These are phyloP conservation scores for Sicyos baderoa DNA, from an alignment of 306 rosid genomes.

Conservation along the genomic window DNA sequence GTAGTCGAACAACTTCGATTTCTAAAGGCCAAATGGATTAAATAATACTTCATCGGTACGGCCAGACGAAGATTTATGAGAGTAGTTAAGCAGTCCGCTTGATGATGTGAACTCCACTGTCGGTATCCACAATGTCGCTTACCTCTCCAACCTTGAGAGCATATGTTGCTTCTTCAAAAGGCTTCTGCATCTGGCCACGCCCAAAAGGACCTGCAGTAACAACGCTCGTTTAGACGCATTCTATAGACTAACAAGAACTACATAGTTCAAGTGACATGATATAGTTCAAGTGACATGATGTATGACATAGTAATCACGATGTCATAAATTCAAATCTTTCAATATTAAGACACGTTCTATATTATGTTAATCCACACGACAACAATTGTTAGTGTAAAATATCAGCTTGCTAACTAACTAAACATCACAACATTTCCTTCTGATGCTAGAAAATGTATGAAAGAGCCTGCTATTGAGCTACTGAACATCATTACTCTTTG, in stretches of 20 bases:
- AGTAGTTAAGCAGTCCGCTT: constrained; percentile 58
- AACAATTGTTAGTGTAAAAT: background rate
- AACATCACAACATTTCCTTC: background rate
- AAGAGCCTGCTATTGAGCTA: background rate
- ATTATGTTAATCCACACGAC: background rate
- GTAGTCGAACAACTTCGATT: background rate
- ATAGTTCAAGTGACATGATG: too few relatives aligned
- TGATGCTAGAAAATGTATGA: background rate
- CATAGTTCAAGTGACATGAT: too few relatives aligned
- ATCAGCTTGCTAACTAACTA: background rate
- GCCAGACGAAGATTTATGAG: background rate
- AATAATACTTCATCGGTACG: background rate
- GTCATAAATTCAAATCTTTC: too few relatives aligned
- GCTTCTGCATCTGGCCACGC: constrained; percentile 97
- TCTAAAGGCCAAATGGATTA: background rate
- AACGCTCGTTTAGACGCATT: background rate
- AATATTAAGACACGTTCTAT: too few relatives aligned
- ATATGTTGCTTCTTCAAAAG: constrained; percentile 80
- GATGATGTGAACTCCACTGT: constrained; percentile 90
- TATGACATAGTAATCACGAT: too few relatives aligned
- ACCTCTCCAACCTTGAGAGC: constrained; percentile 75
- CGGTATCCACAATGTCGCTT: constrained; percentile 86
- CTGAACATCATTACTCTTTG: background rate
- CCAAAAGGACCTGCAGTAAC: constrained; percentile 72
- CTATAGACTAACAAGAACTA: too few relatives aligned